Evolutionary conservation across 257 asterid species (phyloP).

Genomic region (Primulina huaijiensis): DNA sequence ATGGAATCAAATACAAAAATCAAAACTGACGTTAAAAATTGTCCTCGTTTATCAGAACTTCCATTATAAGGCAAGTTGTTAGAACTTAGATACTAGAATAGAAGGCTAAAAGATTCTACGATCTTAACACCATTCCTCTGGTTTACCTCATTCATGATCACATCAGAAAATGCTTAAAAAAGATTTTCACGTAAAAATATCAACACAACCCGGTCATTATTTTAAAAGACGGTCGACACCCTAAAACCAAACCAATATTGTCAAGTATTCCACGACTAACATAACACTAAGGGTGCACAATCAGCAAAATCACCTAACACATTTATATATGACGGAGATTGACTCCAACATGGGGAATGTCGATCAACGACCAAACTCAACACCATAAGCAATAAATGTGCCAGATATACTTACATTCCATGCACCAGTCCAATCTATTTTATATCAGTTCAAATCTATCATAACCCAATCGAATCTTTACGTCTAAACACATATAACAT

Average conservation of each 20-base stretch:
- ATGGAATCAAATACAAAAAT: conserved; percentile 30
- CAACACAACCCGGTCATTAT: background rate
- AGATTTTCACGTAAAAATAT: background rate
- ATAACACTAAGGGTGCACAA: background rate
- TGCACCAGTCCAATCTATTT: background rate
- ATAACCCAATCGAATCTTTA: background rate
- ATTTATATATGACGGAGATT: background rate
- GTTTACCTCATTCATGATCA: background rate
- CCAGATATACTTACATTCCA: background rate
- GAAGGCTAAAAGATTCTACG: background rate
- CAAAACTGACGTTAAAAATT: background rate
- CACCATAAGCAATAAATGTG: background rate
- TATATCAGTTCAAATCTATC: conserved; percentile 3
- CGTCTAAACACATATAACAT: background rate
- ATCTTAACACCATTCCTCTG: background rate
- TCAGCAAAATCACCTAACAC: background rate
- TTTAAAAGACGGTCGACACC: background rate
- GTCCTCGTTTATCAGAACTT: background rate
- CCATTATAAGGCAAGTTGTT: background rate
- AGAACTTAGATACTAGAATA: background rate
- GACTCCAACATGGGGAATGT: background rate
- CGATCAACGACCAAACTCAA: background rate
- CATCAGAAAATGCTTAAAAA: background rate
- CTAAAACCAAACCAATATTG: background rate
- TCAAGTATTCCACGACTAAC: background rate